Percentiles rank a stretch among this genome's conserved stretches.
phyloP scores from a whole-genome alignment of 2,329 filamentous ascomycete genomes.

The Pseudogymnoascus sp. region DNA sequence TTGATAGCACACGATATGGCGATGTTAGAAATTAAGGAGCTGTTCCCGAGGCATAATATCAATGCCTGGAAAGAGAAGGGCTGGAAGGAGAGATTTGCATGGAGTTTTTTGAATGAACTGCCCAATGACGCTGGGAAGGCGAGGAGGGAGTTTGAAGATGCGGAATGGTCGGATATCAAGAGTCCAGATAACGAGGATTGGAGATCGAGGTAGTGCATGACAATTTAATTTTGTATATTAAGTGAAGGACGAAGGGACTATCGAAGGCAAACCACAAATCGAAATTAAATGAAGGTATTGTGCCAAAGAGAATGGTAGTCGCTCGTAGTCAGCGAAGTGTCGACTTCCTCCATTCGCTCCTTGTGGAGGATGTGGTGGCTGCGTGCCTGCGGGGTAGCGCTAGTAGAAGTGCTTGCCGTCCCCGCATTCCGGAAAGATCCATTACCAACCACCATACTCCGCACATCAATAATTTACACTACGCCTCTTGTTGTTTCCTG shows the following conservation, averaged over 20 bases:
- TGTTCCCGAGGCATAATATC: constrained; percentile 5
- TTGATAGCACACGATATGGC: constrained; percentile 4
- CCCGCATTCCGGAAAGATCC: not conserved
- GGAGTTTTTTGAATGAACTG: constrained; percentile 6
- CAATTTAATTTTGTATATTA: not conserved
- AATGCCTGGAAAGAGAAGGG: constrained; percentile 15
- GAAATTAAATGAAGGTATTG: not conserved
- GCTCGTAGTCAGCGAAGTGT: not conserved
- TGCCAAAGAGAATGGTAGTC: not conserved
- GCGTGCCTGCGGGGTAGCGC: not conserved
- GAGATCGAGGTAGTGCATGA: not conserved
- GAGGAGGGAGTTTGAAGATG: not conserved
- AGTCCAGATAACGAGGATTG: not conserved
- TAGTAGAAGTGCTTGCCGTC: not conserved
- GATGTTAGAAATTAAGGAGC: not conserved
- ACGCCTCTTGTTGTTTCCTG: not conserved
- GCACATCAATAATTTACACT: not conserved
- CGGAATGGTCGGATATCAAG: not conserved
- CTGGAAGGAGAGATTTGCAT: constrained; percentile 12
- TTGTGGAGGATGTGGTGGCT: not conserved
- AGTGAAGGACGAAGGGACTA: not conserved
- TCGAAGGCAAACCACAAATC: not conserved
- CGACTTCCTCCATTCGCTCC: not conserved
- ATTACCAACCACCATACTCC: not conserved
- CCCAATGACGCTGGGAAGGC: not conserved